Evolutionary conservation across 176 grass and related monocot genomes (phyloP).

Genomic region (Aechmea fasciata): DNA sequence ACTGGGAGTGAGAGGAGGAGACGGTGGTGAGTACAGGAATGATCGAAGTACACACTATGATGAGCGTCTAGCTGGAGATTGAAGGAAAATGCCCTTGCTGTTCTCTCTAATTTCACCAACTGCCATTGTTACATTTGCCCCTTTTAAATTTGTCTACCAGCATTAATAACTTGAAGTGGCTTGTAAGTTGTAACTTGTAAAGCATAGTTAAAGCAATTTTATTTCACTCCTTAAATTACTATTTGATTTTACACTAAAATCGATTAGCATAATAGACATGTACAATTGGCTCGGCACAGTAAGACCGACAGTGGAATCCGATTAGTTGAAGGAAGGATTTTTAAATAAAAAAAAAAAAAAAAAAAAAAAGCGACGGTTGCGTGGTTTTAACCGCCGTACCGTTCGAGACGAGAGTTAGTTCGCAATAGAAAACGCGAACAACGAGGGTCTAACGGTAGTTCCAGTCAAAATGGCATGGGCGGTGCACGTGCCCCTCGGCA

Average conservation of each 20-base stretch:
- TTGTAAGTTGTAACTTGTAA: no score
- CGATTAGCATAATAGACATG: no score
- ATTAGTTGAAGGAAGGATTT: background rate
- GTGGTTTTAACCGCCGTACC: background rate
- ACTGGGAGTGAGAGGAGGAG: no score
- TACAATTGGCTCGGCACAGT: background rate
- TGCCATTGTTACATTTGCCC: background rate
- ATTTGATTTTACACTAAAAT: no score
- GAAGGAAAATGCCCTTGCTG: background rate
- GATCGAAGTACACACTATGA: background rate
- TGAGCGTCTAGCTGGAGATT: background rate
- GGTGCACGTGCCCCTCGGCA: slow-evolving; percentile 26
- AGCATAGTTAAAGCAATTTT: no score
- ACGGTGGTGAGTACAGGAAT: no score
- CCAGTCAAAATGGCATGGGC: slow-evolving; percentile 1
- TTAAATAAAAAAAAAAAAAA: background rate
- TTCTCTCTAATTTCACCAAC: background rate
- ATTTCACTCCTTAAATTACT: no score
- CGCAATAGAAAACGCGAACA: background rate
- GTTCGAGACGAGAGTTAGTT: background rate
- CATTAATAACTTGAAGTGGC: no score
- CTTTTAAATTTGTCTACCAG: background rate
- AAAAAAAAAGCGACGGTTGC: background rate
- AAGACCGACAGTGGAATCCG: background rate
- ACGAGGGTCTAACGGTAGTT: background rate